phyloP scores from a whole-genome alignment of 2,329 filamentous ascomycete species.

The Ophiobolus disseminans region DNA sequence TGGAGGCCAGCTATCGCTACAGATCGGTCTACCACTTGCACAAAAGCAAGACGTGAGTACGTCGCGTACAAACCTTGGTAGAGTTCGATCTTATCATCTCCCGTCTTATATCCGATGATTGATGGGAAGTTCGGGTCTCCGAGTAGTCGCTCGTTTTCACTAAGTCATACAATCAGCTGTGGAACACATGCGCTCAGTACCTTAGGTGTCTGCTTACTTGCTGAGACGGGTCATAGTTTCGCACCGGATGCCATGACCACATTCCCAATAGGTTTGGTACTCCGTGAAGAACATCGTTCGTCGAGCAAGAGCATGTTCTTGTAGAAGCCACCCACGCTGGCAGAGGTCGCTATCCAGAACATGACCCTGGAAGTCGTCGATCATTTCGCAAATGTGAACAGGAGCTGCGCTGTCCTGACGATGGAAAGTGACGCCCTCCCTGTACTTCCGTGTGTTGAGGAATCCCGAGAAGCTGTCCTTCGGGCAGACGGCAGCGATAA shows the following conservation, averaged over 20 bases:
- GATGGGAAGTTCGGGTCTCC: slow-evolving; percentile 34
- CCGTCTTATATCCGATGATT: too few species aligned
- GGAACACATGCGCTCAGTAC: not conserved
- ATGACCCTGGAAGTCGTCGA: slow-evolving; percentile 29
- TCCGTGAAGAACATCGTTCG: slow-evolving; percentile 34
- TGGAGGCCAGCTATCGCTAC: slow-evolving; percentile 33
- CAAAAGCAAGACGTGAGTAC: slow-evolving; percentile 3
- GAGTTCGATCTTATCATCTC: slow-evolving; percentile 8
- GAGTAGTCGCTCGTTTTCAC: slow-evolving; percentile 29
- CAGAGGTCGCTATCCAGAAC: slow-evolving; percentile 21
- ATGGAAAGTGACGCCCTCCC: too few species aligned
- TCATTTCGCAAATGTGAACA: slow-evolving; percentile 14
- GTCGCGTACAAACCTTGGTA: slow-evolving; percentile 40
- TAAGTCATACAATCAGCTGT: too few species aligned
- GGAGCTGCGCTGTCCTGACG: too few species aligned
- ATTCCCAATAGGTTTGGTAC: slow-evolving; percentile 36
- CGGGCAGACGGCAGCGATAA: too few species aligned
- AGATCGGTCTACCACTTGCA: too few species aligned
- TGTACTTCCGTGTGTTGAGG: too few species aligned
- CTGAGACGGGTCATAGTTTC: slow-evolving; percentile 21
- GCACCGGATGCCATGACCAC: slow-evolving; percentile 24
- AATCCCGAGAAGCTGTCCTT: too few species aligned
- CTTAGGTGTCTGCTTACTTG: slow-evolving; percentile 21
- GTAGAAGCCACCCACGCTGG: slow-evolving; percentile 32
- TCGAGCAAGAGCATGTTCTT: slow-evolving; percentile 33